Evolutionary conservation across 2,329 filamentous ascomycete species (phyloP).

Genomic region (Metarhizium robertsii): DNA sequence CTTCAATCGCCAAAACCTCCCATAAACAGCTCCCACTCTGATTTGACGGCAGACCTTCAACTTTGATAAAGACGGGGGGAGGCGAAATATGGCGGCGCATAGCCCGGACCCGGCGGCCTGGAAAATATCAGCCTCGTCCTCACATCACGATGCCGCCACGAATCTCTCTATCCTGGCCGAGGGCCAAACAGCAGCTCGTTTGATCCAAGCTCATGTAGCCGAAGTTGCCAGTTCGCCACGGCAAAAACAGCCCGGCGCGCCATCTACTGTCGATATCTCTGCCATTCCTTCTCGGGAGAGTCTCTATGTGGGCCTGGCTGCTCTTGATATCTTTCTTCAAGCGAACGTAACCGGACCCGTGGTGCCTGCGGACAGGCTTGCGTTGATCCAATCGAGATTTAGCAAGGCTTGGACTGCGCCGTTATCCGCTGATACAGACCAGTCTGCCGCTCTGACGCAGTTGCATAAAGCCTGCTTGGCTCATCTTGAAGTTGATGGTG

Average conservation of each 20-base stretch:
- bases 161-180: slow-evolving; percentile 8
- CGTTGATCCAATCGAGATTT: slow-evolving; percentile 26
- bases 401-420: slow-evolving; percentile 26
- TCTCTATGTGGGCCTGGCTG: slow-evolving; percentile 23
- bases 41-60: neutral
- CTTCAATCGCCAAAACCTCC: neutral
- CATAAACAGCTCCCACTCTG: neutral
- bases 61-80: neutral
- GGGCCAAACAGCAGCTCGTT: slow-evolving; percentile 2
- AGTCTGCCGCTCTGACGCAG: slow-evolving; percentile 20
- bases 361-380: slow-evolving; percentile 28
- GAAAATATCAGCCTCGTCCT: slow-evolving; percentile 4
- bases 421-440: neutral
- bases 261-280: slow-evolving; percentile 1
- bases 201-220: slow-evolving; percentile 6
- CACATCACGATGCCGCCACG: slow-evolving; percentile 5
- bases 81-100: neutral
- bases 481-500: slow-evolving; percentile 70
- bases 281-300: slow-evolving; percentile 8
- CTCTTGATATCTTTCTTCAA: slow-evolving; percentile 71
- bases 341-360: slow-evolving; percentile 82
- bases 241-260: neutral
- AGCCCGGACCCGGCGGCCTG: neutral
- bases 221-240: neutral
- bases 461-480: slow-evolving; percentile 52